Conservation (phyloP, 2,329 filamentous ascomycete species). For the Xylariales sp. region DNA sequence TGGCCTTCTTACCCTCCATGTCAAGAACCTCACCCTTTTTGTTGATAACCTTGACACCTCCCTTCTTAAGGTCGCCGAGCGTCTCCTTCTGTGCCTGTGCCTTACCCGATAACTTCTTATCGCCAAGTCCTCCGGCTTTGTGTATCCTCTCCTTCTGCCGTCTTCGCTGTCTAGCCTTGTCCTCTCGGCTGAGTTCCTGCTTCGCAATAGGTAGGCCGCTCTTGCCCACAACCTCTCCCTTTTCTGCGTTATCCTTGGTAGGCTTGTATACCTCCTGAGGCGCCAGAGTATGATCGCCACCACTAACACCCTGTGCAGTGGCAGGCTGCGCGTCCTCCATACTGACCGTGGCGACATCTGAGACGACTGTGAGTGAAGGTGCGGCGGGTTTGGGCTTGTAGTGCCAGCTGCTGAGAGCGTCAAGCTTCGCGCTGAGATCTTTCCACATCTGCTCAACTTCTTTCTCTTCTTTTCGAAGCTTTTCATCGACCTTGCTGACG, state of each 20-base stretch:
- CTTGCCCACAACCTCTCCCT: conserved; percentile 71
- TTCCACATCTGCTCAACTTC: conserved; percentile 84
- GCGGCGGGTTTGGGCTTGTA: conserved; percentile 87
- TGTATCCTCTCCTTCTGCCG: conserved; percentile 81
- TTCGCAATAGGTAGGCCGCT: conserved; percentile 72
- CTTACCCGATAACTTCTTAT: conserved; percentile 54
- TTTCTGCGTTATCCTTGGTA: conserved; percentile 58
- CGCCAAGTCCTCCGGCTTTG: conserved; percentile 56
- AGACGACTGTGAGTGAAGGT: conserved; percentile 78
- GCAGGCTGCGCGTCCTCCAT: conserved; percentile 96
- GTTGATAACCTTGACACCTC: conserved; percentile 87
- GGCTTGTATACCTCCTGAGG: conserved; percentile 92
- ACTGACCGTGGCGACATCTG: conserved; percentile 83
- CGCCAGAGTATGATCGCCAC: conserved; percentile 71
- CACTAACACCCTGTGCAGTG: conserved; percentile 68
- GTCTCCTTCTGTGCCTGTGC: conserved; percentile 48
- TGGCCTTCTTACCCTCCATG: conserved; percentile 74
- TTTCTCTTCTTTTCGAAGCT: conserved; percentile 73
- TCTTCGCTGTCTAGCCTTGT: conserved; percentile 71
- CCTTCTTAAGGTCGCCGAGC: conserved; percentile 49
- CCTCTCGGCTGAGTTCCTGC: conserved; percentile 84
- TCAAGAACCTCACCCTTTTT: conserved; percentile 83
- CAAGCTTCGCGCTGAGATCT: conserved; percentile 73
- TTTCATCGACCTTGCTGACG: conserved; percentile 77
- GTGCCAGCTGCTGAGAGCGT: conserved; percentile 88